A percentile compares a stretch with the other conserved stretches of the same genome.
Conservation (phyloP, 352 stramenopile species). For the Phytophthora idaei region DNA sequence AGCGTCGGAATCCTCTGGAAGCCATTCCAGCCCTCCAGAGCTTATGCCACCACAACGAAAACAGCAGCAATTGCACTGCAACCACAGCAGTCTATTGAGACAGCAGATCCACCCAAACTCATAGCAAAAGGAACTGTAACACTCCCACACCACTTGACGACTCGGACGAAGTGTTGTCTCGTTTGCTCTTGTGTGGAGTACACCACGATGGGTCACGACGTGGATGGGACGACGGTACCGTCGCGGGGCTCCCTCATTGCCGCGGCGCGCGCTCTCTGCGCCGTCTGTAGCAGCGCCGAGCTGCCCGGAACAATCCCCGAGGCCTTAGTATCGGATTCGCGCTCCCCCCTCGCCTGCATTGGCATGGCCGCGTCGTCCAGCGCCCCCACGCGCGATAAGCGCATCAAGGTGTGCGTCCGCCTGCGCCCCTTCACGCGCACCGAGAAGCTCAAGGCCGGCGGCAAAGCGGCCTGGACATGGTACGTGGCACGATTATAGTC, state of each 20-base stretch:
- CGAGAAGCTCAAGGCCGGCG: slow-evolving; percentile 67
- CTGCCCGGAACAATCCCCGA: slow-evolving; percentile 27
- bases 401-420: slow-evolving; percentile 83
- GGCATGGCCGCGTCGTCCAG: slow-evolving; percentile 31
- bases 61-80: slow-evolving; percentile 4
- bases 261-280: slow-evolving; percentile 35
- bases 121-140: neutral
- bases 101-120: neutral
- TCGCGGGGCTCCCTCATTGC: slow-evolving; percentile 28
- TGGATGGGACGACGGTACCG: slow-evolving; percentile 43
- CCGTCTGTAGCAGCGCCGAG: slow-evolving; percentile 36
- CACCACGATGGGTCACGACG: slow-evolving; percentile 36
- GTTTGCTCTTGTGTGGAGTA: slow-evolving; percentile 37
- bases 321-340: slow-evolving; percentile 38
- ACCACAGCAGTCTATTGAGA: neutral
- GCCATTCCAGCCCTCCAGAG: neutral
- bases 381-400: slow-evolving; percentile 50
- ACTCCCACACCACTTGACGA: slow-evolving; percentile 13
- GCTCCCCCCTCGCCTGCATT: slow-evolving; percentile 12
- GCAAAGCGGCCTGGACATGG: slow-evolving; percentile 86
- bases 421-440: slow-evolving; percentile 78
- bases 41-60: neutral
- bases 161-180: slow-evolving; percentile 6
- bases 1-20: neutral
- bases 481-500: slow-evolving; percentile 23